These are phyloP conservation scores for Murraya paniculata DNA, from an alignment of 345 rosid genomes.

Conservation along the genomic window DNA sequence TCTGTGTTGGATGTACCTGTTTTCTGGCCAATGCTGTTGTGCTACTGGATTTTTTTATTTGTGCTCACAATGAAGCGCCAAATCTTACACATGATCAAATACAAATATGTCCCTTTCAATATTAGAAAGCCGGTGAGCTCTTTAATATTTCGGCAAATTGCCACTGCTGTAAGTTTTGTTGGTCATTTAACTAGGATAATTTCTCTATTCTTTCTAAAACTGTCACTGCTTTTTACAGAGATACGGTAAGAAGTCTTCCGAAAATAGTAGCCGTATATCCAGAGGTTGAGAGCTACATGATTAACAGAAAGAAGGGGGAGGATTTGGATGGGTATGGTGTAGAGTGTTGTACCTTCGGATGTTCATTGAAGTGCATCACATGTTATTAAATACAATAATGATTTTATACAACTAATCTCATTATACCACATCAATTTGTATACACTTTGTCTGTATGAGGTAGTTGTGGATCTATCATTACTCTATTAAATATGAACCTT, in stretches of 20 bases:
- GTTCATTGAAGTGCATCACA: not conserved
- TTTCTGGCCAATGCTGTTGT: slow-evolving; percentile 79
- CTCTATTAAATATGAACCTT: not conserved
- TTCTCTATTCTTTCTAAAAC: not conserved
- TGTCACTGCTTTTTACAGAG: slow-evolving; percentile 27
- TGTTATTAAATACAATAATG: not conserved
- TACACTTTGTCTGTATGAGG: too few relatives aligned
- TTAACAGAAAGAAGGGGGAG: not conserved
- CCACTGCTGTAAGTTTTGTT: not conserved
- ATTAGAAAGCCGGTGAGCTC: slow-evolving; percentile 50
- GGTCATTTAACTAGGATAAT: not conserved
- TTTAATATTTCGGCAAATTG: not conserved
- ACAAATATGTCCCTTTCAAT: slow-evolving; percentile 61
- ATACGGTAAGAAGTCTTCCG: slow-evolving; percentile 26
- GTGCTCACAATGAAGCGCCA: slow-evolving; percentile 72
- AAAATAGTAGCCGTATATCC: slow-evolving; percentile 20
- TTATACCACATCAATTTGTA: too few relatives aligned
- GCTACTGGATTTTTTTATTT: slow-evolving; percentile 74
- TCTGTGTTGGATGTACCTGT: slow-evolving; percentile 80
- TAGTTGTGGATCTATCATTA: too few relatives aligned
- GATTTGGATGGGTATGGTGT: not conserved
- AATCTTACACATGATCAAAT: slow-evolving; percentile 62
- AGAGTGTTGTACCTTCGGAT: not conserved
- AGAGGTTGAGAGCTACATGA: slow-evolving; percentile 4
- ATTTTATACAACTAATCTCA: too few relatives aligned